Percentiles rank a stretch among this genome's conserved stretches.
phyloP scores from a whole-genome alignment of 2,329 filamentous ascomycete species.

The Clarireedia paspali region DNA sequence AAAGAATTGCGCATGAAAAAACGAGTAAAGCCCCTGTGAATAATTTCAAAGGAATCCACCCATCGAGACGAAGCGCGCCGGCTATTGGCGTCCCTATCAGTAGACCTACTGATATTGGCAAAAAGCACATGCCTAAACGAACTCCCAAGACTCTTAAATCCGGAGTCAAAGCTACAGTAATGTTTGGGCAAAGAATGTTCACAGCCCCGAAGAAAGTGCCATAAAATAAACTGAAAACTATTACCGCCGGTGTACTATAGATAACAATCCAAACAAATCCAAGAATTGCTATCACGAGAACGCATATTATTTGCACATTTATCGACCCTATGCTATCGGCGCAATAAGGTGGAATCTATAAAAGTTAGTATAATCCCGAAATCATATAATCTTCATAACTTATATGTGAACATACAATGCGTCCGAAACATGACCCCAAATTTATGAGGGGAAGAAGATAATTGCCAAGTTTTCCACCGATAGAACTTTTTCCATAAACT shows the following conservation, averaged over 20 bases:
- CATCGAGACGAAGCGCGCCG: not conserved
- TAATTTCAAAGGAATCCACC: not conserved
- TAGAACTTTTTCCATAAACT: slow-evolving; percentile 16
- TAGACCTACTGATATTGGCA: slow-evolving; percentile 4
- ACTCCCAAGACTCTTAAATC: slow-evolving; percentile 8
- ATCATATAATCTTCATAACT: no score
- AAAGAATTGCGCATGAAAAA: not conserved
- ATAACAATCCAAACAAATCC: slow-evolving; percentile 37
- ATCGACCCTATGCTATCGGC: slow-evolving; percentile 44
- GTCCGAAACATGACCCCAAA: slow-evolving; percentile 41
- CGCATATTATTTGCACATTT: slow-evolving; percentile 31
- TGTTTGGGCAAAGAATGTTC: not conserved
- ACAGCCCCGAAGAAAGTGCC: slow-evolving; percentile 63
- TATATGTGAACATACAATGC: slow-evolving; percentile 32
- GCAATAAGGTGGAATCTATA: slow-evolving; percentile 42
- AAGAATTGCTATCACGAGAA: slow-evolving; percentile 3
- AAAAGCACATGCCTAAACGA: slow-evolving; percentile 12
- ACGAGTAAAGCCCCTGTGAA: not conserved
- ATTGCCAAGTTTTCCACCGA: slow-evolving; percentile 30
- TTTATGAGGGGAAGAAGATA: slow-evolving; percentile 17
- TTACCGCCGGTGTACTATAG: slow-evolving; percentile 48
- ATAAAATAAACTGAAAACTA: slow-evolving; percentile 68
- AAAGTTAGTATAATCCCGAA: no score
- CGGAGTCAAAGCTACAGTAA: slow-evolving; percentile 8
- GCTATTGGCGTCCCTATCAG: slow-evolving; percentile 15